Evolutionary conservation across 345 rosid genomes (phyloP).

Genomic region (Pugionium cornutum): DNA sequence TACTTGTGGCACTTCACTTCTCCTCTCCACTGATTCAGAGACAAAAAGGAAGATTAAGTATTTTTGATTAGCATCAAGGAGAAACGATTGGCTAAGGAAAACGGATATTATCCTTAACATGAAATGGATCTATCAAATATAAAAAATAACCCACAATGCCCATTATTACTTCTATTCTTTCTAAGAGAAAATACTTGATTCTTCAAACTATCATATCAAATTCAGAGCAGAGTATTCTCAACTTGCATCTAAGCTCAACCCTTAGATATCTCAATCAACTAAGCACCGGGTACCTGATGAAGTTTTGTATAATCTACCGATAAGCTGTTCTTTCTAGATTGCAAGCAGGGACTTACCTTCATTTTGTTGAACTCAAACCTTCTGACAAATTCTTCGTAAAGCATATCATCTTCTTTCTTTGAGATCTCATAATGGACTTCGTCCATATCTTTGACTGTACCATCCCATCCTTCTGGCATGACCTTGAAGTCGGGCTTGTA

Average conservation of each 20-base stretch:
- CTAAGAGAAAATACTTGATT: neutral
- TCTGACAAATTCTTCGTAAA: constrained; percentile 80
- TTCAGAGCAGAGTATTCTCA: constrained; percentile 14
- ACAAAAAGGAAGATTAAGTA: constrained; percentile 5
- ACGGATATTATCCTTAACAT: neutral
- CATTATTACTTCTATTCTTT: constrained; percentile 8
- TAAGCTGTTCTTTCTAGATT: neutral
- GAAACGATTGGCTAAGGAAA: constrained; percentile 1
- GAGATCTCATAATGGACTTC: constrained; percentile 97
- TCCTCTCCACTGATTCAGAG: constrained; percentile 58
- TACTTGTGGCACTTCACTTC: constrained; percentile 83
- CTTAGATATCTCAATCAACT: neutral
- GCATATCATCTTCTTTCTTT: constrained; percentile 93
- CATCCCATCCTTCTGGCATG: constrained; percentile 99
- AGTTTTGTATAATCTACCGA: neutral
- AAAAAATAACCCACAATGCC: neutral
- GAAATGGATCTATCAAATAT: neutral
- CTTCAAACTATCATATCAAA: neutral
- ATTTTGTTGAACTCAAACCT: constrained; percentile 83
- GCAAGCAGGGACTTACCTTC: constrained; percentile 58
- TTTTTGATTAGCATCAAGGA: constrained; percentile 1
- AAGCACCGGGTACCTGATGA: neutral
- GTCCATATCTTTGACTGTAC: constrained; percentile 81
- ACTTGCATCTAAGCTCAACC: constrained; percentile 2
- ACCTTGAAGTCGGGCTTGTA: constrained; percentile 95